phyloP scores from a whole-genome alignment of 306 rosid species.

The Inga leiocalycina region DNA sequence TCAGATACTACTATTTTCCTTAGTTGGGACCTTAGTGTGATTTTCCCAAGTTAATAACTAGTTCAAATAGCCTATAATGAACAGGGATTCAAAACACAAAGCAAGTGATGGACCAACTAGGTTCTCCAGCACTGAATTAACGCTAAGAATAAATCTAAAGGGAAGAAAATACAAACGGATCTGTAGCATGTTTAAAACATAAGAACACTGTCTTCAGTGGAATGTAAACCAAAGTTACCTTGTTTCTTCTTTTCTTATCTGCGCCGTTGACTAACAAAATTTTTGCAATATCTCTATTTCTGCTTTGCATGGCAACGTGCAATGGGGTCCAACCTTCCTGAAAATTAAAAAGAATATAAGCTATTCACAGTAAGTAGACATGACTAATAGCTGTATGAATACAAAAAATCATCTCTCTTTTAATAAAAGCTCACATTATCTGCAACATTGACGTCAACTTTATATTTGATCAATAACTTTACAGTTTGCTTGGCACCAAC shows the following conservation, averaged over 20 bases:
- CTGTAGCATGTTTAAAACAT: neutral
- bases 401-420: neutral
- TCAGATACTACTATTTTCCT: no score
- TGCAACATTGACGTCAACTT: conserved; percentile 74
- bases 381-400: neutral
- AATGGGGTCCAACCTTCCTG: conserved; percentile 98
- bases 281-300: conserved; percentile 83
- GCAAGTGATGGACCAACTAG: conserved; percentile 14
- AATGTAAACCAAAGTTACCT: conserved; percentile 55
- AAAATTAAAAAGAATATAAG: conserved; percentile 15
- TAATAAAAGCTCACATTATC: conserved; percentile 64
- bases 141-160: conserved; percentile 11
- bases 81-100: conserved; percentile 2
- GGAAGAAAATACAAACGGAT: conserved; percentile 1
- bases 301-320: conserved; percentile 84
- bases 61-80: neutral
- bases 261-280: conserved; percentile 84
- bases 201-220: neutral
- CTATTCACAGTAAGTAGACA: neutral
- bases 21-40: no score
- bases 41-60: no score
- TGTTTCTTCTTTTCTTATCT: conserved; percentile 69
- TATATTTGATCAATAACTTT: conserved; percentile 79
- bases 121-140: neutral
- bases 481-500: conserved; percentile 87